phyloP scores from a whole-genome alignment of 2,329 filamentous ascomycete species.

The Nemania sp. region DNA sequence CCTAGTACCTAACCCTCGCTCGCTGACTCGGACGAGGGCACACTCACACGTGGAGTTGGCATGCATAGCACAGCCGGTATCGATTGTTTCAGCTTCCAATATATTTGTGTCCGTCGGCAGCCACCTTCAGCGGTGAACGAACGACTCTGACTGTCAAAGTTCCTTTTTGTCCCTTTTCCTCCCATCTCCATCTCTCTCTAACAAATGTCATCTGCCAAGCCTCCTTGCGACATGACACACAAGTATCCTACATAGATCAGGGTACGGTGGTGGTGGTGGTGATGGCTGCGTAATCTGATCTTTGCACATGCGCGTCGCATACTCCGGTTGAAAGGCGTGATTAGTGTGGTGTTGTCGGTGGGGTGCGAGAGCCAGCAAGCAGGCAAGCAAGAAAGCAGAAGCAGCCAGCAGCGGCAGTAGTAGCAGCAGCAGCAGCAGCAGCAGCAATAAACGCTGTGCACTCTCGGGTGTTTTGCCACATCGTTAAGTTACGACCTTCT shows the following conservation, averaged over 20 bases:
- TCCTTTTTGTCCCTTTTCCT: background rate
- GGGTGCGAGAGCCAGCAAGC: background rate
- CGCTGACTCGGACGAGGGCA: constrained; percentile 6
- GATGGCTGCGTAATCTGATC: constrained; percentile 12
- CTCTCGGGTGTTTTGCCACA: constrained; percentile 16
- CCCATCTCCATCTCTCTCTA: background rate
- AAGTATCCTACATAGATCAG: background rate
- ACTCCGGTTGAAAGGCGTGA: constrained; percentile 1
- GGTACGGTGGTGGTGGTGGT: background rate
- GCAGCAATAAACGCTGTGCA: constrained; percentile 1
- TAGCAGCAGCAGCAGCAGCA: too few species aligned
- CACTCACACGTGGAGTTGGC: constrained; percentile 23
- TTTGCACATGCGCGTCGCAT: background rate
- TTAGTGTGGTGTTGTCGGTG: background rate
- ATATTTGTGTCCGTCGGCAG: constrained; percentile 31
- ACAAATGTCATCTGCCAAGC: constrained; percentile 14
- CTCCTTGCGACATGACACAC: constrained; percentile 1
- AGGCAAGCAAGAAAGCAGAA: too few species aligned
- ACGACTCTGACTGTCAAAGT: constrained; percentile 31
- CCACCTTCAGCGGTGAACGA: constrained; percentile 14
- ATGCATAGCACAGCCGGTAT: constrained; percentile 5
- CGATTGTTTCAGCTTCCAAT: constrained; percentile 37
- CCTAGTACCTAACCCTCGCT: background rate
- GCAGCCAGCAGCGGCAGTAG: too few species aligned
- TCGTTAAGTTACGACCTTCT: constrained; percentile 20